These are phyloP conservation scores for Coriolopsis trogii DNA, from an alignment of 1,284 basidiomycete species.

Conservation along the genomic window DNA sequence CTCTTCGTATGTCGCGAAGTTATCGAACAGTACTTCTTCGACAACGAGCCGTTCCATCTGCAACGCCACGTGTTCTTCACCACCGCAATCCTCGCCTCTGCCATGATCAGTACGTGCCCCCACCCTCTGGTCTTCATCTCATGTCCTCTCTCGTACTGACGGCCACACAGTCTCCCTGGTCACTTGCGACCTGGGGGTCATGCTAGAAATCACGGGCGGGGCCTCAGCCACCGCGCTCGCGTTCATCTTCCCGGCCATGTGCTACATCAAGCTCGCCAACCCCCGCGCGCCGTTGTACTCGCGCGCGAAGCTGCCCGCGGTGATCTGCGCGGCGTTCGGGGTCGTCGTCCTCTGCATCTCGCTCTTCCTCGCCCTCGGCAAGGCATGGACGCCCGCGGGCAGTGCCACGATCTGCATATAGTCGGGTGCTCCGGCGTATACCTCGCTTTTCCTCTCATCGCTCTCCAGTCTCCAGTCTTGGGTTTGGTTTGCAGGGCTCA, in stretches of 20 bases:
- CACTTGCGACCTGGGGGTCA: constrained; percentile 96
- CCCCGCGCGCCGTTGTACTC: constrained; percentile 64
- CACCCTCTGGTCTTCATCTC: constrained; percentile 1
- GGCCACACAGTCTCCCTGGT: constrained; percentile 74
- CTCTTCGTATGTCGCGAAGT: constrained; percentile 96
- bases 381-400: constrained; percentile 76
- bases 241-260: constrained; percentile 91
- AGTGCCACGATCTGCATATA: constrained; percentile 67
- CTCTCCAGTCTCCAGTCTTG: too few species aligned
- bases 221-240: constrained; percentile 93
- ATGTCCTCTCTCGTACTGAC: constrained; percentile 2
- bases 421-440: too few species aligned
- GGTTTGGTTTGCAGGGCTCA: too few species aligned
- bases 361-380: constrained; percentile 72
- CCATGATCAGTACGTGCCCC: constrained; percentile 74
- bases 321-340: constrained; percentile 77
- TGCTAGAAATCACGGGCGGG: constrained; percentile 97
- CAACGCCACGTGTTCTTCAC: constrained; percentile 93
- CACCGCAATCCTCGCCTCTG: constrained; percentile 78
- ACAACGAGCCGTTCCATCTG: constrained; percentile 77
- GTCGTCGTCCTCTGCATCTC: constrained; percentile 79
- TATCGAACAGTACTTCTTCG: constrained; percentile 92
- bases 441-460: background rate
- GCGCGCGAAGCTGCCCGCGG: constrained; percentile 74
- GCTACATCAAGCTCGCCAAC: constrained; percentile 78